Base-by-base conservation (phyloP, 306 rosid species). In the Cicer yamashitae region DNA sequence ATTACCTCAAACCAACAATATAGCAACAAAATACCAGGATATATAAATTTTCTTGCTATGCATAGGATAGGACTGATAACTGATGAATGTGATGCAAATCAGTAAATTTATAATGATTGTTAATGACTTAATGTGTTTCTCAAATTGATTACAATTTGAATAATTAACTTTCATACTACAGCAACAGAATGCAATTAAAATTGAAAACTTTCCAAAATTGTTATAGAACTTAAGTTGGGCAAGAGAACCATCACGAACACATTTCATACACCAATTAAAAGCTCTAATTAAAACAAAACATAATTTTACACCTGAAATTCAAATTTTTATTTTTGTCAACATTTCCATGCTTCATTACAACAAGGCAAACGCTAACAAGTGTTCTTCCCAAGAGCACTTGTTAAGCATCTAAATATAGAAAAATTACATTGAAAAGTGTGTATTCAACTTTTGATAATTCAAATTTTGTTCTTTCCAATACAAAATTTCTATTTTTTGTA, bases 241-340 rank as follows among this genome's bases (percentile, higher is more conserved):
- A 38, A 3, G 20, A 53, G 44, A 12, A 8, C 74, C 43, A 52
- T 44, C 53, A 25, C 54, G 14, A 50, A 17, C 61, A 51, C 74
- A 61, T 67, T 54, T 65, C 7, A 52, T 11, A 54, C 39, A 52
- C 68, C 74, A 57, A 41, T 54, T 64, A 51, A 71, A 79, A 72
- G 48, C 43, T 65, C 13, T 37, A 20, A n/a, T 43, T 44, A 58
- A 58, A 58, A 70, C 7, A 60, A 70, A 48, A 40, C 65, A 70
- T 20, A n/a, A 13, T 14, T 78, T 54, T 48, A 51, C 15, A 78
- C 43, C 38, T 48, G 80, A 78, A 70, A 15, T 11, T 46, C 61
- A 7, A 2, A 30, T 39, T 18, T 67, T 54, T 14, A 6, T 44
- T 34, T 22, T 20, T 63, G 20, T n/a, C 37, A 52, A 63, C 47